These are phyloP conservation scores for Annulohypoxylon stygium DNA, from an alignment of 495 filamentous ascomycete genomes.

Conservation along the genomic window DNA sequence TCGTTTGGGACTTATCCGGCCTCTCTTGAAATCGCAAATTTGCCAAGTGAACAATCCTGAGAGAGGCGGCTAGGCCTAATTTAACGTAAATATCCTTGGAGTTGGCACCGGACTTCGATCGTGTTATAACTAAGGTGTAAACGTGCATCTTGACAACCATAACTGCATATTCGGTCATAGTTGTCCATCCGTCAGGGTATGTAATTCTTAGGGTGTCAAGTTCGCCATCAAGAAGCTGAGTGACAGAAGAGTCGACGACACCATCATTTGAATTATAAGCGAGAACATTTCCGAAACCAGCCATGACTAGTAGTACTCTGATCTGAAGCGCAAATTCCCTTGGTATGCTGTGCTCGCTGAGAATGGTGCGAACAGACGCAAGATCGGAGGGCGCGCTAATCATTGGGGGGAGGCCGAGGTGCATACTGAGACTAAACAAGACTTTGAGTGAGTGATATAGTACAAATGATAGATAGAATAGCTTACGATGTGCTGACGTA, in stretches of 20 bases:
- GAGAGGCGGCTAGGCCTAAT: slow-evolving; percentile 34
- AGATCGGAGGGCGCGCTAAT: slow-evolving; percentile 51
- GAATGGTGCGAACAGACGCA: slow-evolving; percentile 33
- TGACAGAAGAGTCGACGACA: slow-evolving; percentile 49
- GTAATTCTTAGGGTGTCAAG: slow-evolving; percentile 45
- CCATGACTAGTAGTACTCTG: slow-evolving; percentile 41
- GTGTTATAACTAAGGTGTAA: slow-evolving; percentile 45
- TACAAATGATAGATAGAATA: background rate
- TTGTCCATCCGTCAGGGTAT: slow-evolving; percentile 45
- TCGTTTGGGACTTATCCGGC: slow-evolving; percentile 7
- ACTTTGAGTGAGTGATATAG: slow-evolving; percentile 3
- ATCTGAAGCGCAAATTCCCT: slow-evolving; percentile 45
- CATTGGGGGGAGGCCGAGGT: slow-evolving; percentile 50
- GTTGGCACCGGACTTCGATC: slow-evolving; percentile 27
- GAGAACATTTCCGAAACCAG: slow-evolving; percentile 46
- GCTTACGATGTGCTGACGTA: slow-evolving; percentile 50
- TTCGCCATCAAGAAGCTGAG: slow-evolving; percentile 52
- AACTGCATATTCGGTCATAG: slow-evolving; percentile 40
- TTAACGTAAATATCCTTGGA: slow-evolving; percentile 48
- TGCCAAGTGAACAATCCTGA: slow-evolving; percentile 44
- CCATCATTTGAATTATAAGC: slow-evolving; percentile 47
- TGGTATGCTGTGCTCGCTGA: slow-evolving; percentile 43
- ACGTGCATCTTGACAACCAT: slow-evolving; percentile 46
- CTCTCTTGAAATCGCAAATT: slow-evolving; percentile 37
- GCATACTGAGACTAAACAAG: slow-evolving; percentile 48